Percentiles rank a stretch among this genome's conserved stretches.
Evolutionary conservation across 208 protist genomes (phyloP).

Genomic region (Naegleria lovaniensis): DNA sequence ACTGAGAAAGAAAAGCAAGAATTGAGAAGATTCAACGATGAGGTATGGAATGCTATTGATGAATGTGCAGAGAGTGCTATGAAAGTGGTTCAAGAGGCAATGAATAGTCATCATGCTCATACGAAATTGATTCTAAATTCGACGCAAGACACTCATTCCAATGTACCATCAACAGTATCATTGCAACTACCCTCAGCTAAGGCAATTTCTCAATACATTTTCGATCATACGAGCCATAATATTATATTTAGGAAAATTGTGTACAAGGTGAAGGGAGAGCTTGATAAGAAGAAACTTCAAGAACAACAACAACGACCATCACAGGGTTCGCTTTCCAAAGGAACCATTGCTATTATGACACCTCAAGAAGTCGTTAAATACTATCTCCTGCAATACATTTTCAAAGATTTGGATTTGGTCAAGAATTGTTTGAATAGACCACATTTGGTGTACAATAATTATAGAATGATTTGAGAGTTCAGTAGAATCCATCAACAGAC

Average conservation of each 20-base stretch:
- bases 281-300: neutral
- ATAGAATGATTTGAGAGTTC: neutral
- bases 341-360: neutral
- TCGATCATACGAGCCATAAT: neutral
- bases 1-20: conserved; percentile 1
- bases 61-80: neutral
- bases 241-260: neutral
- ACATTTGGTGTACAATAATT: neutral
- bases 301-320: too few relatives aligned
- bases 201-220: neutral
- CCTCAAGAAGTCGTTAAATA: neutral
- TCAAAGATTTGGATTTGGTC: neutral
- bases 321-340: too few relatives aligned
- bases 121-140: too few relatives aligned
- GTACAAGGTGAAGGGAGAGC: neutral
- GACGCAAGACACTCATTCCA: too few relatives aligned
- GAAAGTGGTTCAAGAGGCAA: neutral
- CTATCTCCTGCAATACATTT: neutral
- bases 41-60: neutral
- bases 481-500: too few relatives aligned
- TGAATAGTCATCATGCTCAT: neutral
- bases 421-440: neutral
- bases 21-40: neutral
- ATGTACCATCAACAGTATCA: too few relatives aligned
- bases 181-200: neutral